Evolutionary conservation across 495 filamentous ascomycete genomes (phyloP).

Genomic region (Diplogelasinospora grovesii): DNA sequence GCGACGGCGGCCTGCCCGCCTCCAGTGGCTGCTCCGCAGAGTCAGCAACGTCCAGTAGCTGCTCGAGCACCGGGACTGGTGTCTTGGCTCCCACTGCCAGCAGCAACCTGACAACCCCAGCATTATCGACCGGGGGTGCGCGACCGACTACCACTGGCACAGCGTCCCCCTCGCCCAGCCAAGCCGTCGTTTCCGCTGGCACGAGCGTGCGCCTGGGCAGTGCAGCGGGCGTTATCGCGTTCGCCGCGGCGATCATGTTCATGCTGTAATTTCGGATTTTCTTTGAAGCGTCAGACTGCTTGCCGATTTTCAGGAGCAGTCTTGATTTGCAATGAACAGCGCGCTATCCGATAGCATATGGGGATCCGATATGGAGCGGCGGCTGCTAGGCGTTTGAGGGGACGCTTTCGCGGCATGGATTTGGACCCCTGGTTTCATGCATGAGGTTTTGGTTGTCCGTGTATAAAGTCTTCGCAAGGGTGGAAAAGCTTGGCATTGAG

Average conservation of each 20-base stretch:
- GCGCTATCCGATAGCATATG: no score
- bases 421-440: constrained; percentile 1
- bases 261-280: constrained; percentile 16
- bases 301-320: no score
- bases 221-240: constrained; percentile 11
- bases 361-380: no score
- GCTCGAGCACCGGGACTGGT: background rate
- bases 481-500: constrained; percentile 6
- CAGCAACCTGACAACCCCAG: background rate
- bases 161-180: background rate
- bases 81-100: constrained; percentile 1
- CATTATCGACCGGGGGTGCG: background rate
- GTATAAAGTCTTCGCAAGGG: constrained; percentile 1
- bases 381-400: constrained; percentile 1
- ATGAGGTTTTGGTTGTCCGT: constrained; percentile 1
- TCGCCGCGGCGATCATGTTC: constrained; percentile 21
- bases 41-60: constrained; percentile 3
- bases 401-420: constrained; percentile 4
- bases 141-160: constrained; percentile 3
- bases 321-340: no score
- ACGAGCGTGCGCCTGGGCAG: constrained; percentile 8
- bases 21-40: constrained; percentile 6
- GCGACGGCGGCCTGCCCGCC: constrained; percentile 5
- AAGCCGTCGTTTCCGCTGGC: constrained; percentile 3
- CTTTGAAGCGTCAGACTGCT: no score